These are phyloP conservation scores for Umbilicus rupestris DNA, from an alignment of 164 flowering plant genomes.

Conservation along the genomic window DNA sequence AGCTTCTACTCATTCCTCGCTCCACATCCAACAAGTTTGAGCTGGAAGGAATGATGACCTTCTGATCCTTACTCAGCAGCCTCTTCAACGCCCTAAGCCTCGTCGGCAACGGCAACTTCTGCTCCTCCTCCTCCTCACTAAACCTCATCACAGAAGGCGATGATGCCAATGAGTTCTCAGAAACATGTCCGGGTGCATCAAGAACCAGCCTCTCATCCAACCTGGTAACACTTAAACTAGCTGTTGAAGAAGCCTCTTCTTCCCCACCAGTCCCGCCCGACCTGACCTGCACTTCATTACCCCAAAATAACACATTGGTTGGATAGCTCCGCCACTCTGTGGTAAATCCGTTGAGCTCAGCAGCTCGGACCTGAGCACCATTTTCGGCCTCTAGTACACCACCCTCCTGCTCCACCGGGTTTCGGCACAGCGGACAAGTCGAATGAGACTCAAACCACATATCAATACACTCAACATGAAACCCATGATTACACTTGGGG, in stretches of 20 bases:
- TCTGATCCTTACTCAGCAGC: constrained; percentile 54
- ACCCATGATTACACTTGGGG: constrained; percentile 69
- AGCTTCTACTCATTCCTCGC: constrained; percentile 10
- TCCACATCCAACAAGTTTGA: constrained; percentile 25
- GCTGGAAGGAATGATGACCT: constrained; percentile 24
- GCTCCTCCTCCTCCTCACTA: constrained; percentile 38
- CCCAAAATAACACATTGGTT: constrained; percentile 70
- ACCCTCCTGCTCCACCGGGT: constrained; percentile 18
- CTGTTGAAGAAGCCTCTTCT: neutral
- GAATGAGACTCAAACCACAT: constrained; percentile 87
- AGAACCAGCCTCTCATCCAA: constrained; percentile 32
- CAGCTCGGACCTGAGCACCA: constrained; percentile 5
- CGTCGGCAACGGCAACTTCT: constrained; percentile 31
- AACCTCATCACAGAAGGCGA: constrained; percentile 10
- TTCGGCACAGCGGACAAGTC: constrained; percentile 67
- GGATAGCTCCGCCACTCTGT: constrained; percentile 38
- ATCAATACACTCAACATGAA: constrained; percentile 74
- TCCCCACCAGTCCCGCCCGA: constrained; percentile 12
- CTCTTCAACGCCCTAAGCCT: constrained; percentile 51
- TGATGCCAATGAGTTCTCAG: constrained; percentile 17
- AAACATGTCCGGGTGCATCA: constrained; percentile 31
- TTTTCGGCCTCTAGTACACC: neutral
- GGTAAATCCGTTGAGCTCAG: constrained; percentile 6
- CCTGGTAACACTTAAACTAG: constrained; percentile 13
- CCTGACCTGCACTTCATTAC: constrained; percentile 42